A percentile compares a stretch with the other conserved stretches of the same genome.
Conservation (phyloP, 257 asterid genomes). For the Ilex aquifolium region DNA sequence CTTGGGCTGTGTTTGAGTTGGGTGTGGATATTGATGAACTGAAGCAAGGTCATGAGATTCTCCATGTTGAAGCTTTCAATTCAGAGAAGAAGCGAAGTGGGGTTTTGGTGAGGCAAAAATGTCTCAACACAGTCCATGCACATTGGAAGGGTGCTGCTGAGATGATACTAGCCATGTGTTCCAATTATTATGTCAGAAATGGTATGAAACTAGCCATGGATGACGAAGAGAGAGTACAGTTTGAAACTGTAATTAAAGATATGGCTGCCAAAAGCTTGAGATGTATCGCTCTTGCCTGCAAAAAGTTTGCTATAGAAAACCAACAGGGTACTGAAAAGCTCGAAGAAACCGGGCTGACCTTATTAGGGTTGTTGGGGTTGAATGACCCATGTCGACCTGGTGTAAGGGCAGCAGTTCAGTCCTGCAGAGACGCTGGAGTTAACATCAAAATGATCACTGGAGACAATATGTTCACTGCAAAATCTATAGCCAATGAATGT, state of each 20-base stretch:
- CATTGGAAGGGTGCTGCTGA: constrained; percentile 7
- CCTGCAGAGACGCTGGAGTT: constrained; percentile 14
- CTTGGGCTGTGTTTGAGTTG: too few relatives aligned
- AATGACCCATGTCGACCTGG: constrained; percentile 20
- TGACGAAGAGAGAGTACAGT: too few relatives aligned
- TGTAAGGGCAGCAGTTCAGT: constrained; percentile 7
- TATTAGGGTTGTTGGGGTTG: constrained; percentile 13
- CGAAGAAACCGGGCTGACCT: constrained; percentile 5
- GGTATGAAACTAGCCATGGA: too few relatives aligned
- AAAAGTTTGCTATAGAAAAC: background rate
- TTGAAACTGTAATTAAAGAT: too few relatives aligned
- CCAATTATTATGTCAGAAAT: too few relatives aligned
- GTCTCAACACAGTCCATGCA: background rate
- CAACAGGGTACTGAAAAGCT: too few relatives aligned
- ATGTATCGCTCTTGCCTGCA: too few relatives aligned
- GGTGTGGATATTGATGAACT: too few relatives aligned
- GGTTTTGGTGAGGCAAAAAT: constrained; percentile 4
- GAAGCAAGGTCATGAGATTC: too few relatives aligned
- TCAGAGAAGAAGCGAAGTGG: constrained; percentile 22
- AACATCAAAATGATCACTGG: constrained; percentile 20
- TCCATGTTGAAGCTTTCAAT: constrained; percentile 10
- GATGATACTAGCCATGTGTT: too few relatives aligned
- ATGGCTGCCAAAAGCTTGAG: too few relatives aligned
- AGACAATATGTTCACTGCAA: constrained; percentile 16
- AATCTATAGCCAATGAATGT: constrained; percentile 22